Evolutionary conservation across 352 stramenopile species (phyloP), one percentile per base, ranked within the genome.

Genomic region (Globisporangium yorkense): DNA sequence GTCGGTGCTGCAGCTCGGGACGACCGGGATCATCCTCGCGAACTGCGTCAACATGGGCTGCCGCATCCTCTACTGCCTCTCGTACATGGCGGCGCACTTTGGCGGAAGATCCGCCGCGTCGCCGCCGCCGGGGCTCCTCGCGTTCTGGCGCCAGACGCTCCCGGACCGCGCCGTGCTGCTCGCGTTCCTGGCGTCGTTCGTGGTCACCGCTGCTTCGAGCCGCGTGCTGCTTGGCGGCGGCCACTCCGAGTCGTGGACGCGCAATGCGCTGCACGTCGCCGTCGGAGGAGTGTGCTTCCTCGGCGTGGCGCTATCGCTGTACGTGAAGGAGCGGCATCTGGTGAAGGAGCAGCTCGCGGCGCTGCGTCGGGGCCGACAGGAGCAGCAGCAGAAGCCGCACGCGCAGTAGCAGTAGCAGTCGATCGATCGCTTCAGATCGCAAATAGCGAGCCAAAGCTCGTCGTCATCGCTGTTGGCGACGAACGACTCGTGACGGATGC

Each of bases 41-140:
- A 96, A 96, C 56, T 92, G 84, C 54, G 74, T 94, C 58, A 94
- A 94, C 61, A 96, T 96, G 87, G 62, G 57, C 20, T 92, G 84
- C 57, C 87, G 87, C 2, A 92, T 96, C 51, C 13, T 75, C 18
- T 96, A 92, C 63, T 94, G 87, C 54, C 57, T 94, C 54, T 57
- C 54, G 21, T 94, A 89, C 60, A 77, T 93, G 47, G 71, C 74
- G 35, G 65, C 50, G 27, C 88, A 80, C 50, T 92, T 94, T 53
- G n/a, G 9, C 45, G 20, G 0, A 33, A 53, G 61, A 15, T 37
- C 15, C 0, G 49, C 20, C 24, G 18, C 43, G 29, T 7, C 27
- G 33, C 6, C 27, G 4, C 20, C 59, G n/a, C n/a, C n/a, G 8
- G 37, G 39, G 0, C 57, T 67, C 2, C 3, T 87, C 6, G 54